phyloP scores from a whole-genome alignment of 2,329 filamentous ascomycete genomes.

The Exophiala viscosa region DNA sequence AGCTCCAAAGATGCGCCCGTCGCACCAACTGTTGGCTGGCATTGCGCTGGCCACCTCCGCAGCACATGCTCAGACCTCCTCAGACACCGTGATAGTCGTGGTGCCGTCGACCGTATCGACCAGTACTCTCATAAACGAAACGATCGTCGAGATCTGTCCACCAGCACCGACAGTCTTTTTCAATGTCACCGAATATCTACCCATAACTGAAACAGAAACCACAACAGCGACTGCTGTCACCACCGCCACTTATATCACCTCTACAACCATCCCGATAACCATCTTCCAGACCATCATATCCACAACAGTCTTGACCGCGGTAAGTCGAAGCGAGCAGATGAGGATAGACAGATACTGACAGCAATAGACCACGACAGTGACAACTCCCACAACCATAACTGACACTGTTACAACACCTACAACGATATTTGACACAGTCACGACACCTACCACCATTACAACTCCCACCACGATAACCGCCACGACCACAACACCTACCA shows the following conservation, averaged over 20 bases:
- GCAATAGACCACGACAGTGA: conserved; percentile 15
- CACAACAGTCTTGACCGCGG: conserved; percentile 19
- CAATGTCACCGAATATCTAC: conserved; percentile 16
- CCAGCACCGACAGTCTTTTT: conserved; percentile 19
- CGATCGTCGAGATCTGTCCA: conserved; percentile 15
- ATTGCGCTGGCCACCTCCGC: conserved; percentile 7
- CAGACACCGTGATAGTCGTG: not conserved
- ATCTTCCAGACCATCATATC: conserved; percentile 24
- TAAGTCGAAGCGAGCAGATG: not conserved
- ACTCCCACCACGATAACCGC: not conserved
- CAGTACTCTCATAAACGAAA: conserved; percentile 9
- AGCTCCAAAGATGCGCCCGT: conserved; percentile 4
- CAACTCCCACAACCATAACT: conserved; percentile 15
- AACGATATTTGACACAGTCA: not conserved
- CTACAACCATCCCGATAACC: conserved; percentile 20
- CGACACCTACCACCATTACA: not conserved
- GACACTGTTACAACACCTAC: not conserved
- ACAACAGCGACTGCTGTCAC: conserved; percentile 6
- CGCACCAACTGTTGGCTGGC: conserved; percentile 3
- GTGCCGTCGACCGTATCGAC: conserved; percentile 4
- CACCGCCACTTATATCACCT: conserved; percentile 9
- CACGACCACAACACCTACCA: conserved; percentile 1
- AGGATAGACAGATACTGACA: not conserved
- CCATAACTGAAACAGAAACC: conserved; percentile 11
- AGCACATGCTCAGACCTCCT: conserved; percentile 6